phyloP scores from a whole-genome alignment of 2,329 filamentous ascomycete genomes.

The Apiospora aurea region DNA sequence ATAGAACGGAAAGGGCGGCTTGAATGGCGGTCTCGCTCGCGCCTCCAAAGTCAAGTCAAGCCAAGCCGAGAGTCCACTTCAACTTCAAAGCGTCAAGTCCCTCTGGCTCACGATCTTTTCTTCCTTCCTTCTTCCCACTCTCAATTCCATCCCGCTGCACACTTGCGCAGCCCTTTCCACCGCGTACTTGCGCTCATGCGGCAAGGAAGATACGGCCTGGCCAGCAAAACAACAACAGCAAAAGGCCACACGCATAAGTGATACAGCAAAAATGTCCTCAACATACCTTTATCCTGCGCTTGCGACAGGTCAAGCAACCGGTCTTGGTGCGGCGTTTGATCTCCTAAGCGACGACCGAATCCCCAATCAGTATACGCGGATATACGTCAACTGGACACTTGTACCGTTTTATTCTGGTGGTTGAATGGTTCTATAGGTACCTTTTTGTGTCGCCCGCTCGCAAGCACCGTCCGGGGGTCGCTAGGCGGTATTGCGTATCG shows the following conservation, averaged over 20 bases:
- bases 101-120: neutral
- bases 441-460: constrained; percentile 63
- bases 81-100: constrained; percentile 22
- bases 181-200: neutral
- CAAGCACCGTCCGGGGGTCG: constrained; percentile 55
- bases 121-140: constrained; percentile 17
- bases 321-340: constrained; percentile 70
- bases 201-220: constrained; percentile 5
- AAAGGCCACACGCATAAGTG: constrained; percentile 31
- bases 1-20: constrained; percentile 2
- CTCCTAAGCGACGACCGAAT: constrained; percentile 50
- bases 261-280: constrained; percentile 22
- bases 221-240: constrained; percentile 12
- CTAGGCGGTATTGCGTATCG: constrained; percentile 56
- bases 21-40: constrained; percentile 15
- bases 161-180: constrained; percentile 24
- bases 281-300: constrained; percentile 68
- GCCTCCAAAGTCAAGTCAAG: constrained; percentile 28
- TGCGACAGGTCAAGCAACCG: constrained; percentile 68
- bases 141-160: neutral
- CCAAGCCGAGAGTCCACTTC: constrained; percentile 28
- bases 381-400: constrained; percentile 37
- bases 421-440: constrained; percentile 43
- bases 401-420: constrained; percentile 25
- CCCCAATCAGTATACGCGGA: constrained; percentile 29